Evolutionary conservation across 2,329 filamentous ascomycete genomes (phyloP).

Genomic region (Beauveria brongniartii): DNA sequence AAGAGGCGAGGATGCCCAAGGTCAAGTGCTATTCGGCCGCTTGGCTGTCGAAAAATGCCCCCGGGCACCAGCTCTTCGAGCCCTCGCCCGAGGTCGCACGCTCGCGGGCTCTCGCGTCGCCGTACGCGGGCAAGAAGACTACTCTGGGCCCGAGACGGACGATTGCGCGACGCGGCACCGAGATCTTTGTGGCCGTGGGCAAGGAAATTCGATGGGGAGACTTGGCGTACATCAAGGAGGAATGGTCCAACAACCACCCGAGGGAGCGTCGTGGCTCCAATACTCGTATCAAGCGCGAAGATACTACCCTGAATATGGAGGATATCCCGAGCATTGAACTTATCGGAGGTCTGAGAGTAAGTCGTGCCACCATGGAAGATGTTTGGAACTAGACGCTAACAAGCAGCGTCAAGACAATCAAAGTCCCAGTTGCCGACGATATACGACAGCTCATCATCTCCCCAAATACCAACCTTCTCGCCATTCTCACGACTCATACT

Average conservation of each 20-base stretch:
- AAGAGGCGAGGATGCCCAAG: slow-evolving; percentile 61
- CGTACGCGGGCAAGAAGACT: slow-evolving; percentile 33
- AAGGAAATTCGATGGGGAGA: slow-evolving; percentile 91
- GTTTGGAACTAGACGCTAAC: slow-evolving; percentile 15
- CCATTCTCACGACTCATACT: slow-evolving; percentile 79
- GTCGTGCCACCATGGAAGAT: slow-evolving; percentile 13
- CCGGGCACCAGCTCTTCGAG: slow-evolving; percentile 72
- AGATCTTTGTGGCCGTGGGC: slow-evolving; percentile 81
- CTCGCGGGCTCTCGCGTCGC: slow-evolving; percentile 30
- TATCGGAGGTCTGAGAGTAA: slow-evolving; percentile 26
- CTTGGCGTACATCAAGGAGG: slow-evolving; percentile 68
- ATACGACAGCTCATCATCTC: slow-evolving; percentile 83
- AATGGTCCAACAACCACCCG: slow-evolving; percentile 26
- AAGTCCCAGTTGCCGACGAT: slow-evolving; percentile 67
- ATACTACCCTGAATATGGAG: slow-evolving; percentile 30
- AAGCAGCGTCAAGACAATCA: slow-evolving; percentile 52
- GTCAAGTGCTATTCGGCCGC: slow-evolving; percentile 77
- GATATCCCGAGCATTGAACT: slow-evolving; percentile 20
- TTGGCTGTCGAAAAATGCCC: slow-evolving; percentile 74
- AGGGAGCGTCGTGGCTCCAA: slow-evolving; percentile 25
- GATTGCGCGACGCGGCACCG: slow-evolving; percentile 73
- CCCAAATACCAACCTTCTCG: slow-evolving; percentile 72
- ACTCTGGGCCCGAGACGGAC: slow-evolving; percentile 49
- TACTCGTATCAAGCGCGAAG: slow-evolving; percentile 40
- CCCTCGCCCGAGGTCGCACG: slow-evolving; percentile 31